Evolutionary conservation across 139 green algal species (phyloP).

Genomic region (Chlamydomonas sp.): DNA sequence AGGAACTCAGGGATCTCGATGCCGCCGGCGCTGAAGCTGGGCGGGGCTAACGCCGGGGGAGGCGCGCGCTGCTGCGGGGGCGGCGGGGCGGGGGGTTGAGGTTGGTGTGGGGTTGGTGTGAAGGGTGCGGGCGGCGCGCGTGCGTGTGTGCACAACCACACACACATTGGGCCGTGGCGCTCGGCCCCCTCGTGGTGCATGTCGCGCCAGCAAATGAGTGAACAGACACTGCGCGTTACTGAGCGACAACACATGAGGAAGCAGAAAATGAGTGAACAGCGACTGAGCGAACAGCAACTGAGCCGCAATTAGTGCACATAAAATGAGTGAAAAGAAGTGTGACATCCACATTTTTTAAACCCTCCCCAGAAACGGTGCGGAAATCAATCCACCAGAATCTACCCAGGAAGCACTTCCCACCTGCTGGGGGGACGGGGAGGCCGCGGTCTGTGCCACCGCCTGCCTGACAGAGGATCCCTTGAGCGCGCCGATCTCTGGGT

Average conservation of each 20-base stretch:
- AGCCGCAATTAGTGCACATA: too few relatives aligned
- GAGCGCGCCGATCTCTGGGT: constrained; percentile 25
- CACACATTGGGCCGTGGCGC: not conserved
- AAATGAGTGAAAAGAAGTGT: too few relatives aligned
- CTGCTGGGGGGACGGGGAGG: not conserved
- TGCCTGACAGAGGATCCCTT: not conserved
- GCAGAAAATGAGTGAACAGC: too few relatives aligned
- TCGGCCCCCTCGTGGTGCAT: not conserved
- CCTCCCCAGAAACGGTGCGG: too few relatives aligned
- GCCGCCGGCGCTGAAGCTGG: constrained; percentile 17
- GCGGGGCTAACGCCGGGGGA: not conserved
- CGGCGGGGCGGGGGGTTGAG: not conserved
- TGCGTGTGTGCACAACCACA: not conserved
- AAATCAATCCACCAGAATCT: too few relatives aligned
- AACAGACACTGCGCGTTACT: too few relatives aligned
- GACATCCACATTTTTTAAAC: too few relatives aligned
- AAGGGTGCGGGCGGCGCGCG: not conserved
- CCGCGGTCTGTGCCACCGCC: not conserved
- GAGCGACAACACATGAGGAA: too few relatives aligned
- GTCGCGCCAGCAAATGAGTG: too few relatives aligned
- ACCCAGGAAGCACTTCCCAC: not conserved
- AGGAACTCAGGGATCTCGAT: constrained; percentile 69
- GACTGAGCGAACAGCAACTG: too few relatives aligned
- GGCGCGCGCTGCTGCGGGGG: not conserved
- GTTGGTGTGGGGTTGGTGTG: constrained; percentile 12